Conservation (phyloP, 129 eudicot genomes). For the Heracleum sosnowskyi region DNA sequence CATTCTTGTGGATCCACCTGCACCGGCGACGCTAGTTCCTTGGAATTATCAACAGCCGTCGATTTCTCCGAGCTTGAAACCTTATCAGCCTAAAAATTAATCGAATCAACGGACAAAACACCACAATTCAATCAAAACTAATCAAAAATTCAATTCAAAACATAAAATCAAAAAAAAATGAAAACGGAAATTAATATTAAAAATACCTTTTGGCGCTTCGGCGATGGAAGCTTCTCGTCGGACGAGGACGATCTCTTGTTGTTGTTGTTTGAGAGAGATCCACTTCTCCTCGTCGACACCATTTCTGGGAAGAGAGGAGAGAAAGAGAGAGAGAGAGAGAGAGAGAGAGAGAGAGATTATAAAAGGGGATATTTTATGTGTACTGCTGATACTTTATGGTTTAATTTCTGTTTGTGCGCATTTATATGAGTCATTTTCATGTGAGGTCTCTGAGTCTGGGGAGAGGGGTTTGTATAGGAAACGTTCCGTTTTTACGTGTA, state of each 20-base stretch:
- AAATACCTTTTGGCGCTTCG: slow-evolving; percentile 63
- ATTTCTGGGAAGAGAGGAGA: slow-evolving; percentile 18
- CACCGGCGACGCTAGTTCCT: slow-evolving; percentile 33
- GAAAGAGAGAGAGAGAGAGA: neutral
- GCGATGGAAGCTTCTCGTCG: slow-evolving; percentile 60
- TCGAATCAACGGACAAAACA: slow-evolving; percentile 9
- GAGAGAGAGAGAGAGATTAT: slow-evolving; percentile 5
- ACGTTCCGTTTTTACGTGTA: neutral
- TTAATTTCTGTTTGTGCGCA: neutral
- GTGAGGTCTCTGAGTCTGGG: neutral
- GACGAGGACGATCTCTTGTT: slow-evolving; percentile 58
- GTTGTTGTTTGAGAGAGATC: slow-evolving; percentile 51
- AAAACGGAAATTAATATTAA: too few relatives aligned
- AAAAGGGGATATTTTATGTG: neutral
- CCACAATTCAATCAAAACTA: neutral
- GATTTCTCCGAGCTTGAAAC: slow-evolving; percentile 48
- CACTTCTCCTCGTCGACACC: slow-evolving; percentile 93
- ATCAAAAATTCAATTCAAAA: neutral
- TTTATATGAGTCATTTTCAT: neutral
- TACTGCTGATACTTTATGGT: neutral
- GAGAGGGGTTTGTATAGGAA: neutral
- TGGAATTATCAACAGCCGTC: slow-evolving; percentile 48
- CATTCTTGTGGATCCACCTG: slow-evolving; percentile 46
- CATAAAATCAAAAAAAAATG: neutral
- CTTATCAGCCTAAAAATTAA: slow-evolving; percentile 40